Evolutionary conservation across 2,329 filamentous ascomycete species (phyloP).

Genomic region (Canariomyces notabilis): DNA sequence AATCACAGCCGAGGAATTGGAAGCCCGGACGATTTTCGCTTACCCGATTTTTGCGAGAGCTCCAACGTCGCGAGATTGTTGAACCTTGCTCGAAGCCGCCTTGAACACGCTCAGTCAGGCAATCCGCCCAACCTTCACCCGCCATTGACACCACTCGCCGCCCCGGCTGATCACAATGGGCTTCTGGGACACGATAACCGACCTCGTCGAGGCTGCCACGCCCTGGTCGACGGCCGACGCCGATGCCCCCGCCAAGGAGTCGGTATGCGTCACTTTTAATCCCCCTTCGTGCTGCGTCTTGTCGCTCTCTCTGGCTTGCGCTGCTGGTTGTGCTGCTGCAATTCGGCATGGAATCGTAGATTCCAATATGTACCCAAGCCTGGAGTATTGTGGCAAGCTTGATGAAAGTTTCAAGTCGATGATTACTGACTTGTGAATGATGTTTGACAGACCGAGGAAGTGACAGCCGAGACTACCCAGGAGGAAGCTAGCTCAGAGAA

Average conservation of each 20-base stretch:
- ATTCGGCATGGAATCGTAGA: no score
- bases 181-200: conserved; percentile 61
- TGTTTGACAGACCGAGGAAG: conserved; percentile 34
- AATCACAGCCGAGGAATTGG: conserved; percentile 23
- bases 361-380: no score
- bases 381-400: no score
- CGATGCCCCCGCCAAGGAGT: conserved; percentile 63
- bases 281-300: not conserved
- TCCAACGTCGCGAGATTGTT: conserved; percentile 27
- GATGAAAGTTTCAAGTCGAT: no score
- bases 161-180: conserved; percentile 52
- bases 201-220: conserved; percentile 59
- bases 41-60: conserved; percentile 32
- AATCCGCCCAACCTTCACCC: conserved; percentile 26
- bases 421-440: conserved; percentile 20
- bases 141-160: conserved; percentile 21
- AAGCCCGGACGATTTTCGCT: conserved; percentile 67
- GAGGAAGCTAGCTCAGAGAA: conserved; percentile 16
- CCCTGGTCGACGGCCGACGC: conserved; percentile 62
- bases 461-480: conserved; percentile 29
- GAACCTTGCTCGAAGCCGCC: conserved; percentile 11
- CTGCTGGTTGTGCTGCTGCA: no score
- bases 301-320: not conserved
- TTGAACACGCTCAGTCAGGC: conserved; percentile 19
- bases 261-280: conserved; percentile 20